phyloP scores from a whole-genome alignment of 495 filamentous ascomycete species.

The Aspergillus incahuasiensis region DNA sequence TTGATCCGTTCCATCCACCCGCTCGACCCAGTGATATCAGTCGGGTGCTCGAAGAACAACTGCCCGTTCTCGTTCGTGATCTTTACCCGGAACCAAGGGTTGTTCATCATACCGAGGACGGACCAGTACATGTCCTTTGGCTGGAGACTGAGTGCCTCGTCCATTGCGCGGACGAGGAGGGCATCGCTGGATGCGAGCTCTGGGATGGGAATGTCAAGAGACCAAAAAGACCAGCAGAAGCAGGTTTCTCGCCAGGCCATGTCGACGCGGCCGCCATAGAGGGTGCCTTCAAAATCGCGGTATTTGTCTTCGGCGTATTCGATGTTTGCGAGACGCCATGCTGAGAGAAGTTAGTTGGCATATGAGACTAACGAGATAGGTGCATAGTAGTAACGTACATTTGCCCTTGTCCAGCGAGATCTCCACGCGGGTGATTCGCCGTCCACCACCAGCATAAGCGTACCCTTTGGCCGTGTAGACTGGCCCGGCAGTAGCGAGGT shows the following conservation, averaged over 20 bases:
- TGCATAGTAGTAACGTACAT: slow-evolving; percentile 22
- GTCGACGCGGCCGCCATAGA: slow-evolving; percentile 78
- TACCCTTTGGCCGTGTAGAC: slow-evolving; percentile 73
- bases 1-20: slow-evolving; percentile 99
- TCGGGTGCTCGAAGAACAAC: slow-evolving; percentile 86
- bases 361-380: not conserved
- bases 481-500: slow-evolving; percentile 42
- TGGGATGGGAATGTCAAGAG: slow-evolving; percentile 60
- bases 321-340: slow-evolving; percentile 77
- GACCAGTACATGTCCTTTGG: slow-evolving; percentile 97
- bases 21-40: slow-evolving; percentile 73
- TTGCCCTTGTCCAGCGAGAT: slow-evolving; percentile 80
- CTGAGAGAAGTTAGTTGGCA: slow-evolving; percentile 31
- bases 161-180: slow-evolving; percentile 84
- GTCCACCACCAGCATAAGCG: slow-evolving; percentile 87
- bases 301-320: slow-evolving; percentile 87
- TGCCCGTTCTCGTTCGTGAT: slow-evolving; percentile 65
- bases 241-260: slow-evolving; percentile 76
- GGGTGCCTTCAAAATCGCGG: slow-evolving; percentile 57
- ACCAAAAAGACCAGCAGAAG: slow-evolving; percentile 97
- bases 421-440: slow-evolving; percentile 78
- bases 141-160: slow-evolving; percentile 83
- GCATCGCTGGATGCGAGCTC: slow-evolving; percentile 63
- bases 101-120: slow-evolving; percentile 98
- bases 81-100: slow-evolving; percentile 84